A percentile compares a stretch with the other conserved stretches of the same genome.
phyloP scores from a whole-genome alignment of 23 red algal genomes.

The Gracilariopsis chorda region DNA sequence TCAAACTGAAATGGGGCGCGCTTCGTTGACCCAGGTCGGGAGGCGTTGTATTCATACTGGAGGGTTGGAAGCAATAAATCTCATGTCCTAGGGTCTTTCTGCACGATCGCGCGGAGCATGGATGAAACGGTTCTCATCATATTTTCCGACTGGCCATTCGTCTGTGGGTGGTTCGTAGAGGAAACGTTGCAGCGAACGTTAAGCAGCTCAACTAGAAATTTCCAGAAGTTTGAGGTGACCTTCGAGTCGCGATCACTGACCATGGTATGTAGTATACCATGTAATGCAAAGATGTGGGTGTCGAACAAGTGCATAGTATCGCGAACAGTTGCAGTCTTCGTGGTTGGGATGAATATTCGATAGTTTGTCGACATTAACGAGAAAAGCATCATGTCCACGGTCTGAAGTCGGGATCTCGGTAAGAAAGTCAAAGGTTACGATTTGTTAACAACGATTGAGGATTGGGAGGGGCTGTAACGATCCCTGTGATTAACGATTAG shows the following conservation, averaged over 20 bases:
- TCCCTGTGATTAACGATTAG: neutral
- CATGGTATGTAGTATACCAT: neutral
- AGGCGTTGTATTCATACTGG: neutral
- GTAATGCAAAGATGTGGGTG: neutral
- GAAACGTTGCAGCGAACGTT: too few species aligned
- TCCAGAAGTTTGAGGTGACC: too few species aligned
- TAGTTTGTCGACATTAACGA: constrained; percentile 5
- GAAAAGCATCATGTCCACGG: neutral
- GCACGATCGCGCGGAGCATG: neutral
- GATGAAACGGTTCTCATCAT: neutral
- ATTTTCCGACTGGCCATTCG: neutral
- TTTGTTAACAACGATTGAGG: neutral
- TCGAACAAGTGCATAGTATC: neutral
- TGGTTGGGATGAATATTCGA: neutral
- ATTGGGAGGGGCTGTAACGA: neutral
- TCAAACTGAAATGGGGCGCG: too few species aligned
- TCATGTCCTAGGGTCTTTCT: neutral
- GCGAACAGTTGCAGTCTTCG: neutral
- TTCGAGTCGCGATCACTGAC: neutral
- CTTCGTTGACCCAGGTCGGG: too few species aligned
- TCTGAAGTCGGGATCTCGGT: neutral
- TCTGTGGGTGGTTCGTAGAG: neutral
- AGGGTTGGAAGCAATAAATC: neutral
- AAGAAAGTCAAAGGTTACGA: constrained; percentile 11
- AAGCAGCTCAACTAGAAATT: too few species aligned